Conservation (phyloP, 139 green algal species). For the Closterium sp. region DNA sequence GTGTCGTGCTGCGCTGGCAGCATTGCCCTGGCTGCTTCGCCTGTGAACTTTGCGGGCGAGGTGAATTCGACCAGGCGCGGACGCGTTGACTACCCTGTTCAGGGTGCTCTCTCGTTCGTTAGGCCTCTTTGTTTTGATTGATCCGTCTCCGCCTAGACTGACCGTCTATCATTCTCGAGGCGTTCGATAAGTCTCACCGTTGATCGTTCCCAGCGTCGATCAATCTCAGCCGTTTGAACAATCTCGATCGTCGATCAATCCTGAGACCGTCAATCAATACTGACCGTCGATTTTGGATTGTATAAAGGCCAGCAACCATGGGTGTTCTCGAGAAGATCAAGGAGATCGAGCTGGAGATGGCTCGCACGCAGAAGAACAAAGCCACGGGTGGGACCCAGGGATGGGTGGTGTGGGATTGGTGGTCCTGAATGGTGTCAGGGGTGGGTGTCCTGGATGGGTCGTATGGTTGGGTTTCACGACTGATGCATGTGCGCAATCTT, state of each 20-base stretch:
- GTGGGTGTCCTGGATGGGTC: too few species aligned
- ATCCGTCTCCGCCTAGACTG: neutral
- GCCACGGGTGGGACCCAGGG: slow-evolving; percentile 53
- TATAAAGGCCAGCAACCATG: slow-evolving; percentile 33
- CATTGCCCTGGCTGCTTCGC: neutral
- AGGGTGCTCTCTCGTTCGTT: neutral
- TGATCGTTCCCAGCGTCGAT: neutral
- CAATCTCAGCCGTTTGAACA: neutral
- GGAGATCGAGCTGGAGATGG: slow-evolving; percentile 98
- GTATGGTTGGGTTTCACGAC: too few species aligned
- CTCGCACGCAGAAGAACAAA: slow-evolving; percentile 98
- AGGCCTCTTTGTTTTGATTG: neutral
- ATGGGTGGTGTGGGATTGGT: too few species aligned
- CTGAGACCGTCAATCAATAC: too few species aligned
- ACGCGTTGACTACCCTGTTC: neutral
- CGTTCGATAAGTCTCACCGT: neutral
- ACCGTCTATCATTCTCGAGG: neutral
- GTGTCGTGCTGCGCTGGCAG: neutral
- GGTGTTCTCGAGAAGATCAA: slow-evolving; percentile 72
- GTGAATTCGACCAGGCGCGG: neutral
- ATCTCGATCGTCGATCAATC: neutral
- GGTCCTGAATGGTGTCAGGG: neutral
- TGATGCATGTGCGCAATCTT: too few species aligned
- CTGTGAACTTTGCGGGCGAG: too few species aligned
- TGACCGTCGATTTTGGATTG: neutral